phyloP scores from a whole-genome alignment of 169 alveolate species.

The Plasmodium gaboni region DNA sequence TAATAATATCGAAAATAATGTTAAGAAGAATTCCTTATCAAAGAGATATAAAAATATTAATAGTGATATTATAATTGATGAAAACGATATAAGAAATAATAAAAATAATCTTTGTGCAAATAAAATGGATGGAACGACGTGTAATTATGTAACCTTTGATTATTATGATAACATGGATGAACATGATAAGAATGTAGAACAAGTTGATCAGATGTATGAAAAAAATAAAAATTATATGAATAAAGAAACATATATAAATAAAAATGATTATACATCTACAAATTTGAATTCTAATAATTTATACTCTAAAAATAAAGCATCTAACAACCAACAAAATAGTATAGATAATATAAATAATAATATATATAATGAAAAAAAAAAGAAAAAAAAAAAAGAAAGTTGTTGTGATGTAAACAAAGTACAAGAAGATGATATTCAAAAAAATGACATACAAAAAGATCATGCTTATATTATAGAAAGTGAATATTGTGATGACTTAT shows the following conservation, averaged over 20 bases:
- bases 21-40: not conserved
- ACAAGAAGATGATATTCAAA: not conserved
- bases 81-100: conserved; percentile 15
- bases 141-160: conserved; percentile 64
- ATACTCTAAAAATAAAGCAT: not conserved
- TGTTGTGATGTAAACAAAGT: not conserved
- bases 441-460: not conserved
- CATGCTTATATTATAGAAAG: conserved; percentile 16
- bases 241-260: too few species aligned
- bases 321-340: conserved; percentile 16
- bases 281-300: too few species aligned
- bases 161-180: conserved; percentile 35
- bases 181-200: conserved; percentile 10
- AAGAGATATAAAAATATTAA: conserved; percentile 47
- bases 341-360: conserved; percentile 18
- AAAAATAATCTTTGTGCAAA: conserved; percentile 5
- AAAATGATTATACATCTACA: too few species aligned
- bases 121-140: conserved; percentile 26
- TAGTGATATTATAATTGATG: conserved; percentile 33
- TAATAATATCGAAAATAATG: not conserved
- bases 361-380: too few species aligned
- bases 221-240: too few species aligned
- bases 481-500: conserved; percentile 19
- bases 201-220: not conserved
- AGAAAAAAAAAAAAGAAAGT: conserved; percentile 24